phyloP scores from a whole-genome alignment of 2,329 filamentous ascomycete species.

The Coniochaeta ligniaria region DNA sequence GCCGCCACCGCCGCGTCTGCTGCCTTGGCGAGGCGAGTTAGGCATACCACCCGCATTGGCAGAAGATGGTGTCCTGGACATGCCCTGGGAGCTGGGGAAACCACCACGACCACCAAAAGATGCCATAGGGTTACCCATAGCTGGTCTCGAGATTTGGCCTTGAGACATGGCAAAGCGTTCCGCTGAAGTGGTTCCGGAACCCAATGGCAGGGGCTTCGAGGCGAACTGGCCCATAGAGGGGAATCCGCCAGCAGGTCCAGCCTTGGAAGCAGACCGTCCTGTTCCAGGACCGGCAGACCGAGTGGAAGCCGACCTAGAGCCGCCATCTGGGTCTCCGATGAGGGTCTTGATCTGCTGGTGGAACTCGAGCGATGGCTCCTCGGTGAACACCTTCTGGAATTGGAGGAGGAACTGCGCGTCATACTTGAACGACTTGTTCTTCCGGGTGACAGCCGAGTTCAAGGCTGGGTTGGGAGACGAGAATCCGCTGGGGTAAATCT shows the following conservation, averaged over 20 bases:
- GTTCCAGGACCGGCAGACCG: slow-evolving; percentile 47
- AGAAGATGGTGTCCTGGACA: slow-evolving; percentile 59
- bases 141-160: slow-evolving; percentile 40
- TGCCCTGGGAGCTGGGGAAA: slow-evolving; percentile 54
- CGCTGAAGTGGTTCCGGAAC: slow-evolving; percentile 59
- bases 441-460: slow-evolving; percentile 72
- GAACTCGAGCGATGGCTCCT: slow-evolving; percentile 94
- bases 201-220: slow-evolving; percentile 58
- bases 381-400: slow-evolving; percentile 92
- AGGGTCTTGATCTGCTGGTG: slow-evolving; percentile 80
- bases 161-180: slow-evolving; percentile 65
- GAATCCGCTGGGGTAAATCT: slow-evolving; percentile 78
- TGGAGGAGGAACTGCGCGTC: slow-evolving; percentile 93
- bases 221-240: slow-evolving; percentile 64
- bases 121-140: slow-evolving; percentile 44
- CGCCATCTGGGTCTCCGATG: slow-evolving; percentile 70
- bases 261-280: slow-evolving; percentile 43
- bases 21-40: slow-evolving; percentile 64
- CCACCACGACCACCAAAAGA: slow-evolving; percentile 54
- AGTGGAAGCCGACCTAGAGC: slow-evolving; percentile 54
- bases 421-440: slow-evolving; percentile 83
- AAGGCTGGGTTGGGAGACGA: slow-evolving; percentile 86
- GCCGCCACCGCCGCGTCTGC: slow-evolving; percentile 50
- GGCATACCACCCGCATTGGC: slow-evolving; percentile 52
- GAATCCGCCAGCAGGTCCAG: slow-evolving; percentile 42